Evolutionary conservation across 805 yeast genomes (phyloP), one percentile per base, ranked within the genome.

Genomic region (Lachancea thermotolerans): DNA sequence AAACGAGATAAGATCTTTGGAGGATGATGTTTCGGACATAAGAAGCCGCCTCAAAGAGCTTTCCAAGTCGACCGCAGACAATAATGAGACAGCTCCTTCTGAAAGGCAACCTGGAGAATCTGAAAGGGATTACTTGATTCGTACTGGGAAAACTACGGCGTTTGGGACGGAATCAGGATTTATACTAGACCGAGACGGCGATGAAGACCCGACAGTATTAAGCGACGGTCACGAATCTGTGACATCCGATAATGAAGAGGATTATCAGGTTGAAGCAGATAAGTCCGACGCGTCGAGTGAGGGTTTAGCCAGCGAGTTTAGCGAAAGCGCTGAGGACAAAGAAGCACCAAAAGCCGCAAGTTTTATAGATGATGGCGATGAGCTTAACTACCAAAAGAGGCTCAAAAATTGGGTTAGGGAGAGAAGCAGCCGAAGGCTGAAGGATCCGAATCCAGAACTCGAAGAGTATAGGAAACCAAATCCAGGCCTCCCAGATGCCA

Each of bases 91-190:
- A 0, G 57, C 48, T 1, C 50, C 57, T 1, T 53, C 55, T n/a
- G 75, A 67, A 2, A 69, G 72, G 50, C 69, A 75, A 6, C 79
- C 84, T 0, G 85, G 77, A n/a, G 98, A 93, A 57, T 66, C 88
- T 0, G 85, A 84, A 57, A 78, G 78, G 46, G 97, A 90, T 41
- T 90, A 65, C 57, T 70, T 93, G 49, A 77, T 93, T 0, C 73
- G 99, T 51, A 90, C 91, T 0, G 99, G 99, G 27, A 81, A 88
- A 60, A 78, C 89, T 45, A 93, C 99, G 0, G 98, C 98, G 0
- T 93, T 93, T 69, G 95, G 96, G 10, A 77, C 78, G 28, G 66
- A 77, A 16, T 71, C 73, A 35, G 81, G 78, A 1, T 84, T 87
- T 53, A 72, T 50, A 9, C 31, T 50, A 4, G 50, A 38, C 15